Conservation (phyloP, 441 rosid genomes). For the Pelargonium fulgidum region DNA sequence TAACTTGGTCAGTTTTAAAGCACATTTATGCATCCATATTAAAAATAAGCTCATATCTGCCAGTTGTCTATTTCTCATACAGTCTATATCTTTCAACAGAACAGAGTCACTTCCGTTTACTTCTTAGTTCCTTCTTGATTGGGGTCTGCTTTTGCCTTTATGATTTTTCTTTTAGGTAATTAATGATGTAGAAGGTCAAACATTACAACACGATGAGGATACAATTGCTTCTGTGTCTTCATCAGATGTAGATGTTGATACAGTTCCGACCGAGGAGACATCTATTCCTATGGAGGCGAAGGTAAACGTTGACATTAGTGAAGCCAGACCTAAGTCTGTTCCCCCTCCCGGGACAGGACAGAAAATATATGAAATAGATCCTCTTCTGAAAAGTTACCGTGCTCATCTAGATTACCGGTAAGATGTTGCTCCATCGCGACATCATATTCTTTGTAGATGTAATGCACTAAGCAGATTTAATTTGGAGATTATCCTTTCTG, state of each 20-base stretch:
- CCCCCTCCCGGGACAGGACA: slow-evolving; percentile 75
- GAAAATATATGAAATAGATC: slow-evolving; percentile 83
- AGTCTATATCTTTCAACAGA: neutral
- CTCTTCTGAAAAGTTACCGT: slow-evolving; percentile 45
- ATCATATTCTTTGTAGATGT: slow-evolving; percentile 7
- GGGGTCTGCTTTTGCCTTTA: slow-evolving; percentile 9
- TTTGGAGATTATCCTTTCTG: slow-evolving; percentile 25
- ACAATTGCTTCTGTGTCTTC: slow-evolving; percentile 19
- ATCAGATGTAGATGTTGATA: slow-evolving; percentile 23
- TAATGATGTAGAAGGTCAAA: slow-evolving; percentile 28
- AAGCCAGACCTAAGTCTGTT: slow-evolving; percentile 28
- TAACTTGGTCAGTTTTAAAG: neutral
- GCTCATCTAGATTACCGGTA: slow-evolving; percentile 88
- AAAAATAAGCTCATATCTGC: neutral
- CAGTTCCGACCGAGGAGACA: slow-evolving; percentile 24
- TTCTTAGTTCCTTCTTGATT: neutral
- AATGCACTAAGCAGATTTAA: neutral
- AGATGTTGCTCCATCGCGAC: slow-evolving; percentile 21
- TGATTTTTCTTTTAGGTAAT: slow-evolving; percentile 28
- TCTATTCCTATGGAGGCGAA: neutral
- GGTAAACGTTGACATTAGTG: slow-evolving; percentile 3
- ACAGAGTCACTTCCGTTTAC: slow-evolving; percentile 4
- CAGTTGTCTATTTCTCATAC: neutral
- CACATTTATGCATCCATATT: neutral
- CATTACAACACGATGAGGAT: slow-evolving; percentile 38